Percentiles rank a stretch among this genome's conserved stretches.
Conservation (phyloP, 257 asterid species). For the Cynanchum wilfordii region DNA sequence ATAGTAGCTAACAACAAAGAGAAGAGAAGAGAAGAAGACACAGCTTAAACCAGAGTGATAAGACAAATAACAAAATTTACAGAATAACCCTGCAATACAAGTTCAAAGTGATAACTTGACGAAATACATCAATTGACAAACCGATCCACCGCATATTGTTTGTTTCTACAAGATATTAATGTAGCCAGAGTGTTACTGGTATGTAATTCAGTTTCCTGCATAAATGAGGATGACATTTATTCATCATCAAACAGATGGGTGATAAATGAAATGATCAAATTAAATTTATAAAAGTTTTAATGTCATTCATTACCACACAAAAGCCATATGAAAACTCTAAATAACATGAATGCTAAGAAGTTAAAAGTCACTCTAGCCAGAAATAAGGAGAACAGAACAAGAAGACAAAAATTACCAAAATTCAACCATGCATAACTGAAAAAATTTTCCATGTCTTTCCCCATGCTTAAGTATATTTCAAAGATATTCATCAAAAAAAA, state of each 20-base stretch:
- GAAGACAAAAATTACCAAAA: not conserved
- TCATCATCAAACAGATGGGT: not conserved
- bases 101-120: conserved; percentile 54
- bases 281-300: not conserved
- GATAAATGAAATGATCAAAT: not conserved
- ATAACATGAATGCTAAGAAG: not conserved
- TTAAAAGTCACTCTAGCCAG: not conserved
- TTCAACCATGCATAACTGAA: not conserved
- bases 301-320: not conserved
- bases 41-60: conserved; percentile 6
- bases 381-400: not conserved
- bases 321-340: not conserved
- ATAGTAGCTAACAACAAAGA: conserved; percentile 21
- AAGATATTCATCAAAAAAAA: no score
- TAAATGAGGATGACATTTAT: not conserved
- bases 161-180: not conserved
- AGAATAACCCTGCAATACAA: conserved; percentile 77
- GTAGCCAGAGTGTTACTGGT: not conserved
- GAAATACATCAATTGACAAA: conserved; percentile 51
- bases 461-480: not conserved
- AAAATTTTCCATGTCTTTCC: not conserved
- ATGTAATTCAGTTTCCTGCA: not conserved
- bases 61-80: conserved; percentile 30
- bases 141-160: conserved; percentile 59
- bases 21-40: conserved; percentile 10